Percentiles rank a stretch among this genome's conserved stretches.
Conservation (phyloP, 1,284 basidiomycete species). For the Ustilago trichophora region DNA sequence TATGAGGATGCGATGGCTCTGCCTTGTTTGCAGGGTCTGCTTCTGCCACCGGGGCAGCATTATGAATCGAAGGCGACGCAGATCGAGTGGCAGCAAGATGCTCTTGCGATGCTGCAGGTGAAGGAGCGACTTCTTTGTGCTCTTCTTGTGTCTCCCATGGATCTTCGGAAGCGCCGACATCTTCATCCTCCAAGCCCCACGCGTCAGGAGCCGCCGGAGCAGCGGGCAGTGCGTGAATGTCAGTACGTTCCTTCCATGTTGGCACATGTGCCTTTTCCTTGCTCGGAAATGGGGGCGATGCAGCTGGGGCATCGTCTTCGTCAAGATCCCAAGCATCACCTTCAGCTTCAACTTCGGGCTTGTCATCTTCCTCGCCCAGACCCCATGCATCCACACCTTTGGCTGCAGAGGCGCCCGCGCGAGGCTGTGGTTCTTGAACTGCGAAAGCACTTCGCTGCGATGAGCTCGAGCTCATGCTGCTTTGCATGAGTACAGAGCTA, state of each 20-base stretch:
- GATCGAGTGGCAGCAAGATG: neutral
- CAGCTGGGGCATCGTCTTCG: constrained; percentile 6
- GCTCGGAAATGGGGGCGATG: neutral
- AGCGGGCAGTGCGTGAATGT: neutral
- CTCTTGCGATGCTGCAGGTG: neutral
- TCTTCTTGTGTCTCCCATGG: constrained; percentile 14
- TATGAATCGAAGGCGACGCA: neutral
- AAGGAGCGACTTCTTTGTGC: neutral
- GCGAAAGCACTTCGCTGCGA: constrained; percentile 30
- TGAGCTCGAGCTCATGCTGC: constrained; percentile 28
- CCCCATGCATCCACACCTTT: constrained; percentile 50
- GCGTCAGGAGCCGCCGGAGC: neutral
- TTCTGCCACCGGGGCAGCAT: neutral
- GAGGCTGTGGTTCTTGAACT: constrained; percentile 5
- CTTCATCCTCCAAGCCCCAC: constrained; percentile 11
- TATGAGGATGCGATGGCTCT: neutral
- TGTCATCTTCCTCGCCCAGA: constrained; percentile 40
- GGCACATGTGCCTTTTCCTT: neutral
- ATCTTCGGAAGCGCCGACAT: constrained; percentile 10
- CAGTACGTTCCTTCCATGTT: neutral
- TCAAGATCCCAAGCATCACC: constrained; percentile 44
- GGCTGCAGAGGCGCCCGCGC: neutral
- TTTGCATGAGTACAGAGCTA: constrained; percentile 21
- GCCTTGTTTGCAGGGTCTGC: neutral
- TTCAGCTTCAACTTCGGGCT: constrained; percentile 6